phyloP scores from a whole-genome alignment of 2,329 filamentous ascomycete species.

The Cryphonectria japonica region DNA sequence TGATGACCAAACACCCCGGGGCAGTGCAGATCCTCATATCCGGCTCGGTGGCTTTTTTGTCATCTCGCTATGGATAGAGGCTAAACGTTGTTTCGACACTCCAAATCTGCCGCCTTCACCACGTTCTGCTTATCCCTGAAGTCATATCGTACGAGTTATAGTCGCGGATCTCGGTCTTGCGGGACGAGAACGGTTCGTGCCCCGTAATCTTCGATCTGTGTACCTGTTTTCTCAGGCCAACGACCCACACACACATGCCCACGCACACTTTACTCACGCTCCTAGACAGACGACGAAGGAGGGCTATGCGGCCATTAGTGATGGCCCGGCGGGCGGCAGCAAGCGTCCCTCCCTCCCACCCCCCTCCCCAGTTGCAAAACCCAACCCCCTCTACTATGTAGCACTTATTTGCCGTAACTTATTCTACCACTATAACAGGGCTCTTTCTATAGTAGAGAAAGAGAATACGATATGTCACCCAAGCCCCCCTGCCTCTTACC shows the following conservation, averaged over 20 bases:
- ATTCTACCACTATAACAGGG: too few species aligned
- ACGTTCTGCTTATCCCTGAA: neutral
- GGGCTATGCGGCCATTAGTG: neutral
- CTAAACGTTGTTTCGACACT: constrained; percentile 1
- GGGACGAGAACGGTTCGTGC: constrained; percentile 9
- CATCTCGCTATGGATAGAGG: constrained; percentile 2
- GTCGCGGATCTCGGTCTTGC: neutral
- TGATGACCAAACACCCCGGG: neutral
- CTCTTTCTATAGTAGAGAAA: neutral
- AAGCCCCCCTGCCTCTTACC: neutral
- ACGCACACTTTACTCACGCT: neutral
- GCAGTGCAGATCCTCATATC: neutral
- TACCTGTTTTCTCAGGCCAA: constrained; percentile 6
- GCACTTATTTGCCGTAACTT: too few species aligned
- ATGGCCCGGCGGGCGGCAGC: neutral
- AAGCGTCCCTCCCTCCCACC: constrained; percentile 1
- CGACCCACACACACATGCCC: neutral
- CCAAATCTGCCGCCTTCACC: neutral
- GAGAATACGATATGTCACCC: neutral
- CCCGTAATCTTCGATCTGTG: constrained; percentile 5
- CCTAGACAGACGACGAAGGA: neutral
- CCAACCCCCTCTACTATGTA: neutral
- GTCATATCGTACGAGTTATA: constrained; percentile 10
- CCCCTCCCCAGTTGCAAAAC: neutral
- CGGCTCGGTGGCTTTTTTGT: constrained; percentile 1